Evolutionary conservation across 2,329 filamentous ascomycete genomes (phyloP), one percentile per base, ranked within the genome.

Genomic region (Aspergillus arachidicola): DNA sequence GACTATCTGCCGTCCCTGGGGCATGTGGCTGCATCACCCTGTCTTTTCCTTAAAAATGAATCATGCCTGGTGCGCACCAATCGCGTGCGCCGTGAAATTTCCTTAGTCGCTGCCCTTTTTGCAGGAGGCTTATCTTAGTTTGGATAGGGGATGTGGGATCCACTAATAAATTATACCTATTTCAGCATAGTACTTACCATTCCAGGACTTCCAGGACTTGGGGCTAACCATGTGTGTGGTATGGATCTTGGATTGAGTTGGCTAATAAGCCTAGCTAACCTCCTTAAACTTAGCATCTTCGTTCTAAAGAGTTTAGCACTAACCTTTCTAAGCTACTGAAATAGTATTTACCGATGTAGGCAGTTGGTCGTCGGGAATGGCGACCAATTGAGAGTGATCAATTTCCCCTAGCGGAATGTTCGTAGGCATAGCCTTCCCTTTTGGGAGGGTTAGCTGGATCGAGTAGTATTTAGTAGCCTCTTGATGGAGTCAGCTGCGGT

Each of bases 1-100:
- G 74, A 76, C 73, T 73, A 76, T 76, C 74, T 76, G 74, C 74
- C 74, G 74, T 73, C 67, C 64, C 65, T 62, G 57, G 67, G 66
- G 65, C 61, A 63, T 65, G 58, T 64, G 59, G 57, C 57, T 60
- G 61, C 41, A 59, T 53, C 34, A 41, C 32, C 19, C 30, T 36
- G 36, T 11, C 36, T 43, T 45, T 63, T 32, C 48, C 45, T 60
- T 51, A 45, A 60, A 60, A 57, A 45, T 57, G 50, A 59, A 62
- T 58, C 50, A 26, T 48, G 41, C 21, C 28, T 23, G 28, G 30
- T 36, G 21, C 45, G 4, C 11, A 28, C 60, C 60, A 59, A 62
- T 59, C 30, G 60, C 56, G 55, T 59, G 19, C 16, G 32, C 23
- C 9, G 11, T 48, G 26, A 50, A 23, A 21, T 41, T 51, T 50